Percentiles rank a stretch among this genome's conserved stretches.
These are phyloP conservation scores for Pterulicium gracile DNA, from an alignment of 1,284 basidiomycete species.

Conservation along the genomic window DNA sequence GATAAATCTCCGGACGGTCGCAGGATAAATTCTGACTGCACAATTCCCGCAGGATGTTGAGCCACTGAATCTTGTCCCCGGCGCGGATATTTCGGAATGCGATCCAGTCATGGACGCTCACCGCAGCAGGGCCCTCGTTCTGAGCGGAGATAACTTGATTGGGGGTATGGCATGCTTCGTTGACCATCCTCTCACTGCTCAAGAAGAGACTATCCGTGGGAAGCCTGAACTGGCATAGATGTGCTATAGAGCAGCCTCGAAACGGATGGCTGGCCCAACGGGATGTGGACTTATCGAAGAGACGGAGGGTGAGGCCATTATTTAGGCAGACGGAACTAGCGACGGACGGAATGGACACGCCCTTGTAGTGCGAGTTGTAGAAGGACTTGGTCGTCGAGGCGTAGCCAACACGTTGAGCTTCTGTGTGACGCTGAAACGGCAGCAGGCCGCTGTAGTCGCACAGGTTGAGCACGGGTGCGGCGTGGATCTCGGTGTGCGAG, in stretches of 20 bases:
- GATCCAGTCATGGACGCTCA: conserved; percentile 31
- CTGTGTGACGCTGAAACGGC: not conserved
- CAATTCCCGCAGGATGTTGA: conserved; percentile 34
- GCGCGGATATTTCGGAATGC: conserved; percentile 31
- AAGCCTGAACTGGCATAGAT: conserved; percentile 21
- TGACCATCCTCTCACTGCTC: conserved; percentile 25
- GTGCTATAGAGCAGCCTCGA: conserved; percentile 10
- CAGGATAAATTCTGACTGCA: conserved; percentile 25
- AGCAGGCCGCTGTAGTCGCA: not conserved
- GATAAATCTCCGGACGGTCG: conserved; percentile 24
- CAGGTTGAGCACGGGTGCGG: not conserved
- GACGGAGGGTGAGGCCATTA: conserved; percentile 18
- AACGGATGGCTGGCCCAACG: conserved; percentile 11
- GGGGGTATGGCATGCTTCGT: conserved; percentile 24
- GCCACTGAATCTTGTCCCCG: conserved; percentile 34
- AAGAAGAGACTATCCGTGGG: conserved; percentile 20
- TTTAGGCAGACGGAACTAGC: conserved; percentile 20
- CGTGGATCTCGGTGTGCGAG: not conserved
- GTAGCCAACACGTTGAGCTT: conserved; percentile 17
- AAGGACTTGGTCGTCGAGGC: conserved; percentile 28
- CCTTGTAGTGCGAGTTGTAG: conserved; percentile 23
- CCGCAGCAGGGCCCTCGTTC: conserved; percentile 20
- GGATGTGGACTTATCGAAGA: conserved; percentile 9
- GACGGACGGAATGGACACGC: not conserved
- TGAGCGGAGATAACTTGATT: conserved; percentile 35